Base-by-base conservation (phyloP, 192 early-diverging fungal genomes). In the Dissophora ornata region DNA sequence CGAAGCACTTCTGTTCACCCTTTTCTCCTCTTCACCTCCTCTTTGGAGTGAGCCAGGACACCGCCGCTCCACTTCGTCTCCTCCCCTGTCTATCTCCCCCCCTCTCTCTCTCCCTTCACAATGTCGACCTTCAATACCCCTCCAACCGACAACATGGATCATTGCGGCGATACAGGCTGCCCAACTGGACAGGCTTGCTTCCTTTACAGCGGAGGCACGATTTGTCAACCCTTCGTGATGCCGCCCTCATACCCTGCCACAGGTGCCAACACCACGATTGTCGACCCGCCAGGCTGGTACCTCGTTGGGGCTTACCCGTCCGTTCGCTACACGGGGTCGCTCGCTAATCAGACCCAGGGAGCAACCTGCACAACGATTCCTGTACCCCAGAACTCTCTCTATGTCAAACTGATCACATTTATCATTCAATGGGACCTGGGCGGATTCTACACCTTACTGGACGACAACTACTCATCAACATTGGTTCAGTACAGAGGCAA, bases 341-440 rank as follows among this genome's bases (percentile, higher is more conserved):
- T 75, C 11, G 16, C 8, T 40, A 75, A 58, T 33, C 71, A 75
- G 44, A 61, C 44, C 3, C 49, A 29, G 13, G 57, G 57, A 10
- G 63, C 71, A 41, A 66, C 59, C 12, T 75, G 71, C 36, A 66
- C 71, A 0, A 75, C 71, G 18, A 56, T 75, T n/a, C 57, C 71
- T 6, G 33, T 66, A 1, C 62, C 71, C 3, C 25, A 22, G 1
- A 21, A 40, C 44, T 28, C 10, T 25, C 44, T 30, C 24, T 75
- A 58, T 32, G 4, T 9, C 16, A 2, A 7, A 9, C 24, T 66
- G 19, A 44, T 54, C 11, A n/a, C 32, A 11, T 22, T 10, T 21
- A 62, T 77, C 28, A 6, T n/a, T 21, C 13, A 19, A 15, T 49
- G 26, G 16, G 73, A 77, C 42, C 19, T 67, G 12, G 65, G 63